Conservation (phyloP, 176 grass and related monocot genomes). For the Eragrostis curvula region DNA sequence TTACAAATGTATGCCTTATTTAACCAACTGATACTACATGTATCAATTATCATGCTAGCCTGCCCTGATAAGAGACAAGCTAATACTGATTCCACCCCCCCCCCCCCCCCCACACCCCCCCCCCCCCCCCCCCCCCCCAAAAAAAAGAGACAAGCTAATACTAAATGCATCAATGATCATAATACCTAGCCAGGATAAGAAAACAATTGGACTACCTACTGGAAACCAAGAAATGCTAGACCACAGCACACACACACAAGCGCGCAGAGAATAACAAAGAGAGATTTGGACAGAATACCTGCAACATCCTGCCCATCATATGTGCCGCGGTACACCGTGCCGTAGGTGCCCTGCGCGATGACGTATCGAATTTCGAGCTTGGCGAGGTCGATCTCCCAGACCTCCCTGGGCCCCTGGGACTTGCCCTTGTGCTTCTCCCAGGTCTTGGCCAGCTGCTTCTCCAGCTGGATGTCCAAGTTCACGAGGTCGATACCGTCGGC, state of each 20-base stretch:
- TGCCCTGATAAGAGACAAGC: not conserved
- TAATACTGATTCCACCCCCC: too few species aligned
- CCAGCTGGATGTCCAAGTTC: conserved; percentile 72
- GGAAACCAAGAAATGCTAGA: conserved; percentile 13
- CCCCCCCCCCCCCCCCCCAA: too few species aligned
- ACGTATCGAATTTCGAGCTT: conserved; percentile 70
- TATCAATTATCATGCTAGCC: not conserved
- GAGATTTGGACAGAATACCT: conserved; percentile 39
- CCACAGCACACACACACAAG: not conserved
- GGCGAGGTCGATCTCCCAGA: conserved; percentile 69
- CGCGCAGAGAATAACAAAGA: not conserved
- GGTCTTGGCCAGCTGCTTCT: conserved; percentile 64
- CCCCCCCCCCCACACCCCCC: too few species aligned
- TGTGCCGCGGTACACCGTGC: conserved; percentile 69
- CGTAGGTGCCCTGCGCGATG: conserved; percentile 66
- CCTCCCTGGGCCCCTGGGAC: conserved; percentile 49
- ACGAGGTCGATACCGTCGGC: conserved; percentile 76
- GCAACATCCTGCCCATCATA: conserved; percentile 77
- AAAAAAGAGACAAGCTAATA: not conserved
- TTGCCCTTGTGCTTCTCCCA: conserved; percentile 48
- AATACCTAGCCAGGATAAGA: not conserved
- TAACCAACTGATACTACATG: not conserved
- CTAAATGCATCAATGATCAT: not conserved
- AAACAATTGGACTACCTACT: not conserved
- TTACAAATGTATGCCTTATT: not conserved